A percentile compares a stretch with the other conserved stretches of the same genome.
These are phyloP conservation scores for Leucocoprinus sp. DNA, from an alignment of 768 basidiomycete genomes.

Conservation along the genomic window DNA sequence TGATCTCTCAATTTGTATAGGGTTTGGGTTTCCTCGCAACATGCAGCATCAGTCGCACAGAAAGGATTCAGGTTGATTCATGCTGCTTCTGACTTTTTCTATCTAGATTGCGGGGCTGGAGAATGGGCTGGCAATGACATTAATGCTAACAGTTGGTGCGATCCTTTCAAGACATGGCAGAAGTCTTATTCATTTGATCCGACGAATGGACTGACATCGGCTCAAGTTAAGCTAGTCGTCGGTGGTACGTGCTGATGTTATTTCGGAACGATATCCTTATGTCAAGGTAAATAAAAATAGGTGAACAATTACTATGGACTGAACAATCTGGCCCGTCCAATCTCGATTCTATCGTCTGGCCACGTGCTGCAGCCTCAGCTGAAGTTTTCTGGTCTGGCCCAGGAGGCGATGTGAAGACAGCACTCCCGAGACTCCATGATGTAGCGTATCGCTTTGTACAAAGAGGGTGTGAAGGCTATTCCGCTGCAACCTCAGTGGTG, in stretches of 20 bases:
- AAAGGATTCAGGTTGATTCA: conserved; percentile 60
- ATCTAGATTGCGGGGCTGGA: conserved; percentile 72
- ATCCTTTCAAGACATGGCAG: conserved; percentile 79
- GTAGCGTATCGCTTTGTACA: conserved; percentile 51
- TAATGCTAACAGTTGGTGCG: conserved; percentile 61
- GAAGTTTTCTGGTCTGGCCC: conserved; percentile 70
- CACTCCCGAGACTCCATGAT: conserved; percentile 64
- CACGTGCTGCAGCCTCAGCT: conserved; percentile 62
- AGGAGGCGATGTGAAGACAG: conserved; percentile 34
- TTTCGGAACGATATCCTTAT: conserved; percentile 1
- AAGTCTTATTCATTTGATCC: conserved; percentile 72
- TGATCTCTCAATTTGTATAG: conserved; percentile 19
- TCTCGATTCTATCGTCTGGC: conserved; percentile 64
- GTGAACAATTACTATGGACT: conserved; percentile 64
- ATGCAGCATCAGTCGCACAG: conserved; percentile 48
- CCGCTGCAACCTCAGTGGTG: conserved; percentile 69
- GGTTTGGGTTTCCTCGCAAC: conserved; percentile 63
- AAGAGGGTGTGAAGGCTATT: conserved; percentile 52
- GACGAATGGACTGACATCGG: conserved; percentile 40
- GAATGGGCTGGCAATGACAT: conserved; percentile 52
- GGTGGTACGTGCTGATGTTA: conserved; percentile 41
- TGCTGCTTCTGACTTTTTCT: conserved; percentile 68
- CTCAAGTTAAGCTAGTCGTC: conserved; percentile 49
- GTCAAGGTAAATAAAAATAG: conserved; percentile 19
- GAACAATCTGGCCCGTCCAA: conserved; percentile 64